Percentiles rank a stretch among this genome's conserved stretches.
phyloP scores from a whole-genome alignment of 2,329 filamentous ascomycete genomes.

The Pseudonectria foliicola region DNA sequence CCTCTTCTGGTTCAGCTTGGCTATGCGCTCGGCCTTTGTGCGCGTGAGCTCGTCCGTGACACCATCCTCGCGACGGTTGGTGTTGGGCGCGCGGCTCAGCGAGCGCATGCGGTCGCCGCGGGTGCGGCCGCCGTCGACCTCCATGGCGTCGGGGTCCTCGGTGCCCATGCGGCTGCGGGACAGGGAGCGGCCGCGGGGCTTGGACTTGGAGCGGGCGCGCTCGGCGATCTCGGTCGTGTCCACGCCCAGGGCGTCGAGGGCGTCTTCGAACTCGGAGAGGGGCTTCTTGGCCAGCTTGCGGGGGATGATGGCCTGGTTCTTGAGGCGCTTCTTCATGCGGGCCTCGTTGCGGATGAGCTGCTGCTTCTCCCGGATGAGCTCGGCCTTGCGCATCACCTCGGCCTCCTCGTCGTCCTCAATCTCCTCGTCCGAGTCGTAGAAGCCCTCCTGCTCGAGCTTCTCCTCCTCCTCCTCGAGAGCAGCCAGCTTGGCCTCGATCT shows the following conservation, averaged over 20 bases:
- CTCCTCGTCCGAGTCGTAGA: constrained; percentile 79
- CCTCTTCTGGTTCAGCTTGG: constrained; percentile 91
- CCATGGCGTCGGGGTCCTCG: constrained; percentile 68
- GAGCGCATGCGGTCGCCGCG: constrained; percentile 55
- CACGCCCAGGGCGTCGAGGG: constrained; percentile 77
- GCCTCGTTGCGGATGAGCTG: constrained; percentile 88
- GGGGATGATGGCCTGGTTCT: constrained; percentile 93
- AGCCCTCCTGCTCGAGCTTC: constrained; percentile 81
- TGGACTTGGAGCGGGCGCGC: constrained; percentile 60
- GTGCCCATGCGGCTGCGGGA: constrained; percentile 56
- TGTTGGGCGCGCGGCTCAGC: constrained; percentile 57
- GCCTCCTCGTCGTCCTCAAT: constrained; percentile 85
- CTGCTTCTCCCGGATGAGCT: constrained; percentile 92
- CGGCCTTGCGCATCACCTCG: constrained; percentile 83
- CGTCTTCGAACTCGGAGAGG: constrained; percentile 78
- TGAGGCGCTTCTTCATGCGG: constrained; percentile 90
- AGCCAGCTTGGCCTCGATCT: constrained; percentile 88
- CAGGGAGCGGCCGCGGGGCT: constrained; percentile 62
- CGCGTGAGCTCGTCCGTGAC: constrained; percentile 61
- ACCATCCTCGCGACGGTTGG: constrained; percentile 69
- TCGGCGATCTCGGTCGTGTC: constrained; percentile 70
- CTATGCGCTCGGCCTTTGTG: constrained; percentile 75
- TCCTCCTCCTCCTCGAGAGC: constrained; percentile 95
- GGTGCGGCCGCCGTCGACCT: constrained; percentile 48
- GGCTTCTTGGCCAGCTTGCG: constrained; percentile 74